Base-by-base conservation (phyloP, 2,329 filamentous ascomycete genomes). In the Plenodomus lindquistii region DNA sequence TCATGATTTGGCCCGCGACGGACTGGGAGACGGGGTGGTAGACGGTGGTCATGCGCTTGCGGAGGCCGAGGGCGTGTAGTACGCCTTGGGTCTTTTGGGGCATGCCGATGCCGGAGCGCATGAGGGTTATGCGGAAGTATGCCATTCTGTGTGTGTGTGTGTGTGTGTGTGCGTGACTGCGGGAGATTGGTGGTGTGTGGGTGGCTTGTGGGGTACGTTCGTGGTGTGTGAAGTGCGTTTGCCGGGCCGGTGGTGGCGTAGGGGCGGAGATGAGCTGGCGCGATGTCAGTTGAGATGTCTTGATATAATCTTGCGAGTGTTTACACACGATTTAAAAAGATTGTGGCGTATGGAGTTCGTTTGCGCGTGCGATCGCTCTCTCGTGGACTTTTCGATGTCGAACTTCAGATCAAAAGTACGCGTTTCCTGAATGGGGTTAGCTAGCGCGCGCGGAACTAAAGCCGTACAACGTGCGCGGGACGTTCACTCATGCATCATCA, bases 51-150 rank as follows among this genome's bases (percentile, higher is more conserved):
- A 87, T 86, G 65, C 92, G 88, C 72, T 88, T 89, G 65, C 86
- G 88, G 56, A 97, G 84, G 47, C 92, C 92, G 51, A 97, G 87
- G 16, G 92, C 89, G 54, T 86, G 82, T 47, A 97, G 88, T 17
- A 93, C 89, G 68, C 88, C 90, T 70, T 85, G 83, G 52, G 86
- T 89, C 68, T 89, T 87, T 66, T 83, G 76, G 5, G 78, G 92
- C 39, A 97, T 85, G 54, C 92, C 92, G 75, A 97, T 97, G 65
- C 88, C 87, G 48, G 88, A 92, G 69, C 92, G 89, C 75, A 94
- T 84, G 48, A 96, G 87, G 40, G 91, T 96, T 72, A 97, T 90
- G 70, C 89, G 87, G 81, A 97, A 97, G 80, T 83, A 96, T 48
- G 85, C 80, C 87, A 91, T 91, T 39, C 37, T 51, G 48, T 27